A percentile compares a stretch with the other conserved stretches of the same genome.
Conservation (phyloP, 805 yeast species). For the Ogataea sp. region DNA sequence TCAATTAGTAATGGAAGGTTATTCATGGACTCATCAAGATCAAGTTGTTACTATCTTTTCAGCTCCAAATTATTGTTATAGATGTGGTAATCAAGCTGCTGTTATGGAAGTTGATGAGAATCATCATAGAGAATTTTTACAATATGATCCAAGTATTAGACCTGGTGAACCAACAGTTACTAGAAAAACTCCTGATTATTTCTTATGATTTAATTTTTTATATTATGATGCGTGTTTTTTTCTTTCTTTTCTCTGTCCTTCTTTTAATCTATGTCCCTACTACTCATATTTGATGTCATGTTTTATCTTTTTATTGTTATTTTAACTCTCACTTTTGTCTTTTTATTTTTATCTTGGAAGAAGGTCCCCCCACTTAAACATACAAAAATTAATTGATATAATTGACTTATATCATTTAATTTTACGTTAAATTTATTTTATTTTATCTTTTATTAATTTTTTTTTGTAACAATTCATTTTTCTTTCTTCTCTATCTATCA, state of each 20-base stretch:
- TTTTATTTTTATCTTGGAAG: no score
- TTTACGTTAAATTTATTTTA: neutral
- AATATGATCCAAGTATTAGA: slow-evolving; percentile 93
- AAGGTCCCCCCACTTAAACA: no score
- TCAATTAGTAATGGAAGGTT: slow-evolving; percentile 97
- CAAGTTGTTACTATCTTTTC: slow-evolving; percentile 88
- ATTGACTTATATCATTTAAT: neutral
- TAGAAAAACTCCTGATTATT: slow-evolving; percentile 95
- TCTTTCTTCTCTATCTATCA: neutral
- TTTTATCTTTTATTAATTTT: neutral
- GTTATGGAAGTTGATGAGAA: slow-evolving; percentile 97
- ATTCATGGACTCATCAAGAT: slow-evolving; percentile 91
- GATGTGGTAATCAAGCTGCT: slow-evolving; percentile 98
- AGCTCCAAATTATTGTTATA: slow-evolving; percentile 94
- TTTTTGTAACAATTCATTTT: neutral
- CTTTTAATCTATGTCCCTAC: no score
- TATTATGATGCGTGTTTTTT: neutral
- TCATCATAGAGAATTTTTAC: slow-evolving; percentile 84
- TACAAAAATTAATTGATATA: no score
- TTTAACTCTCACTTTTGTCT: no score
- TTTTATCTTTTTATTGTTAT: no score
- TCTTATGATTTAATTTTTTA: slow-evolving; percentile 45
- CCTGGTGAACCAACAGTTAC: slow-evolving; percentile 98
- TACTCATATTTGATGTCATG: no score
- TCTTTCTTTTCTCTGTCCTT: neutral